These are phyloP conservation scores for Silene latifolia DNA, from an alignment of 148 eudicot species.

Conservation along the genomic window DNA sequence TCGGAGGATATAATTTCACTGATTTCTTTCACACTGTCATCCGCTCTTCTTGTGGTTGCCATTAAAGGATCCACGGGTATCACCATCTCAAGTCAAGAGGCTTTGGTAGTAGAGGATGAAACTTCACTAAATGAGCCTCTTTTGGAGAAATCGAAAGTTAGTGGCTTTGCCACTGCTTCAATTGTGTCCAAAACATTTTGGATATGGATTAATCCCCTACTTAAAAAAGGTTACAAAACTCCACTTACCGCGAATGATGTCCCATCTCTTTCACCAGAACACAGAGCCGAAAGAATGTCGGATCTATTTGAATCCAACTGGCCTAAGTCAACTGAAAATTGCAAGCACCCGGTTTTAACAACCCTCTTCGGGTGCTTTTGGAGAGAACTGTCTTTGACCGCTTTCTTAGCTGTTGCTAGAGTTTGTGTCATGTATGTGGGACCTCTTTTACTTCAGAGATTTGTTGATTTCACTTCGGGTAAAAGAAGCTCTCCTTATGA, in stretches of 20 bases:
- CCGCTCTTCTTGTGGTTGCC: conserved; percentile 41
- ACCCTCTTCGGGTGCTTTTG: conserved; percentile 78
- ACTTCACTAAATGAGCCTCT: conserved; percentile 42
- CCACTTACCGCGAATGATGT: conserved; percentile 63
- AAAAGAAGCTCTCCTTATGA: conserved; percentile 55
- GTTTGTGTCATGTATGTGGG: conserved; percentile 83
- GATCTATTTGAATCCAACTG: conserved; percentile 62
- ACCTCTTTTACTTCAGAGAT: conserved; percentile 63
- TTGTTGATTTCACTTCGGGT: conserved; percentile 73
- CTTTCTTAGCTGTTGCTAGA: conserved; percentile 65
- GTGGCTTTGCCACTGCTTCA: conserved; percentile 70
- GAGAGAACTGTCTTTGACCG: conserved; percentile 68
- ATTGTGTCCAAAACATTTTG: conserved; percentile 61
- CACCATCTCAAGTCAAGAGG: conserved; percentile 22
- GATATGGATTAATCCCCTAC: conserved; percentile 81
- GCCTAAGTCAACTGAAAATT: conserved; percentile 69
- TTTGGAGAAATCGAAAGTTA: conserved; percentile 41
- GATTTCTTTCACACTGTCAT: conserved; percentile 39
- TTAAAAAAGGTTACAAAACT: conserved; percentile 61
- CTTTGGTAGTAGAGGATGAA: not conserved
- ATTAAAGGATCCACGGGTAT: conserved; percentile 67
- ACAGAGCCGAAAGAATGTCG: conserved; percentile 67
- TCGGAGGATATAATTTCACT: conserved; percentile 50
- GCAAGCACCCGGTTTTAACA: conserved; percentile 63
- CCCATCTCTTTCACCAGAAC: conserved; percentile 71